These are phyloP conservation scores for Colletotrichum lindemuthianum DNA, from an alignment of 2,329 filamentous ascomycete genomes.

Conservation along the genomic window DNA sequence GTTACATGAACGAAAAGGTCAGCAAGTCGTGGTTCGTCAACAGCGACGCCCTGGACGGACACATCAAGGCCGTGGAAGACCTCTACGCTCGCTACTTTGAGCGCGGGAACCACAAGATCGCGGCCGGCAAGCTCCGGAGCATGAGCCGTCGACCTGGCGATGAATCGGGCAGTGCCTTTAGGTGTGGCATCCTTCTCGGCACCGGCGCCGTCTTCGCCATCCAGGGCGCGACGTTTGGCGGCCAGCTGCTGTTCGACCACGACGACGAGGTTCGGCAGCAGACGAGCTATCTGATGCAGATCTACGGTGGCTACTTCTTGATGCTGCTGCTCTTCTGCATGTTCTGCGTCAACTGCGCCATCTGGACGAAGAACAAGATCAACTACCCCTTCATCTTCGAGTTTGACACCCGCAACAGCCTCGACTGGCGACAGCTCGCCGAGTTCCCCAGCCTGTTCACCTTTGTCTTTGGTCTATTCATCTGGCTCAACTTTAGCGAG, in stretches of 20 bases:
- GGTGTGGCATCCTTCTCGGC: conserved; percentile 74
- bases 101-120: conserved; percentile 90
- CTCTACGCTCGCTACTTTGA: conserved; percentile 96
- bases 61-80: conserved; percentile 86
- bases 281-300: conserved; percentile 80
- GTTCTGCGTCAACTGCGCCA: conserved; percentile 86
- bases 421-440: conserved; percentile 90
- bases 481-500: conserved; percentile 89
- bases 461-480: conserved; percentile 78
- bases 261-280: conserved; percentile 60
- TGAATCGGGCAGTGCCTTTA: conserved; percentile 67
- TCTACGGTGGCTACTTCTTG: conserved; percentile 93
- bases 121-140: conserved; percentile 84
- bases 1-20: conserved; percentile 92
- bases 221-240: conserved; percentile 72
- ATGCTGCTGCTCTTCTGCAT: conserved; percentile 81
- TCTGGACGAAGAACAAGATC: conserved; percentile 87
- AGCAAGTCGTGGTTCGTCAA: conserved; percentile 91
- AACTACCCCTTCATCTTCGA: conserved; percentile 99
- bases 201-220: conserved; percentile 72
- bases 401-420: conserved; percentile 84
- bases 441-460: conserved; percentile 89
- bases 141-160: conserved; percentile 68
- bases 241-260: conserved; percentile 59
- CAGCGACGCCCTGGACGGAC: conserved; percentile 83